Percentiles rank a stretch among this genome's conserved stretches.
Evolutionary conservation across 176 grass and related monocot species (phyloP).

Genomic region (Oryza longistaminata): DNA sequence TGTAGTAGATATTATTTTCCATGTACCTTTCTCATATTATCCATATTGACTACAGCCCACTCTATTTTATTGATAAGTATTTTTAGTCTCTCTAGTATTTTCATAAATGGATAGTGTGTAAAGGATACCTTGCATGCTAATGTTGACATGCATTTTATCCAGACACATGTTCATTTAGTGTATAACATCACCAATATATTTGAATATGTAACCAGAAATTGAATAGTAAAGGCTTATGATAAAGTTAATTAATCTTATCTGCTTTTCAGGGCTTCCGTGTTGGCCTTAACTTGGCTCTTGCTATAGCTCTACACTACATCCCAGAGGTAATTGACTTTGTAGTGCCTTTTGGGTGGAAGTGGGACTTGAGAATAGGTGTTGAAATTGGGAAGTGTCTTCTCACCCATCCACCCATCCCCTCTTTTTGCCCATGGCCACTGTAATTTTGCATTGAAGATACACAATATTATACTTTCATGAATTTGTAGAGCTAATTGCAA

Average conservation of each 20-base stretch:
- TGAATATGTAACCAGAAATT: conserved; percentile 9
- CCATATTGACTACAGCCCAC: neutral
- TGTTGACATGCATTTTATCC: neutral
- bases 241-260: conserved; percentile 7
- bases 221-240: neutral
- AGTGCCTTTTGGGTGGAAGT: conserved; percentile 17
- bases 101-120: neutral
- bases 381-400: neutral
- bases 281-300: conserved; percentile 89
- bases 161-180: neutral
- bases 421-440: neutral
- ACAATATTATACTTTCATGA: neutral
- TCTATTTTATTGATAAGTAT: neutral
- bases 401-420: neutral
- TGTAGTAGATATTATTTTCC: neutral
- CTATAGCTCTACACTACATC: conserved; percentile 97
- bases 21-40: neutral
- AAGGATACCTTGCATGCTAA: neutral
- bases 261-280: conserved; percentile 71
- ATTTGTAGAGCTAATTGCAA: neutral
- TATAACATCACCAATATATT: neutral
- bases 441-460: conserved; percentile 14
- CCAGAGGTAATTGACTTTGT: conserved; percentile 67
- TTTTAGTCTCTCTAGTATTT: neutral
- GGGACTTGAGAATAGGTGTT: neutral